A percentile compares a stretch with the other conserved stretches of the same genome.
Evolutionary conservation across 148 eudicot species (phyloP).

Genomic region (Hydrangea macrophylla): DNA sequence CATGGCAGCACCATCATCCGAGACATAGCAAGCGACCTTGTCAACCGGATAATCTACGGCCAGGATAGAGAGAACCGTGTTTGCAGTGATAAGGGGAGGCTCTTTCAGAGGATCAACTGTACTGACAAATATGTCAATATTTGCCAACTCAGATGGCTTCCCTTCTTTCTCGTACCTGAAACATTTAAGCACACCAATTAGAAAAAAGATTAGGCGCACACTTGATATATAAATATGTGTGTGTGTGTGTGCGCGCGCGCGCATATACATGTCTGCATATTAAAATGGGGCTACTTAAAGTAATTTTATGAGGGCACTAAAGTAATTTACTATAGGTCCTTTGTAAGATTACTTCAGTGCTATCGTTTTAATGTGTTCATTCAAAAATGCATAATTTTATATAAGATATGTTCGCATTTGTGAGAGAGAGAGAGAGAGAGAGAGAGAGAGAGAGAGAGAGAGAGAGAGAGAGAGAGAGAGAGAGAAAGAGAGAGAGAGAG

Average conservation of each 20-base stretch:
- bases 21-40: conserved; percentile 85
- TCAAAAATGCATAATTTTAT: too few species aligned
- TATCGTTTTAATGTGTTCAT: too few species aligned
- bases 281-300: too few species aligned
- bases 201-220: neutral
- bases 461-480: conserved; percentile 1
- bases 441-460: neutral
- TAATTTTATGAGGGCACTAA: too few species aligned
- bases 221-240: too few species aligned
- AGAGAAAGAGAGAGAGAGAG: conserved; percentile 1
- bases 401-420: neutral
- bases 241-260: too few species aligned
- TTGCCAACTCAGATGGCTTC: conserved; percentile 85
- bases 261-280: too few species aligned
- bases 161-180: conserved; percentile 97
- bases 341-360: too few species aligned
- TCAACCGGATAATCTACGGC: conserved; percentile 96
- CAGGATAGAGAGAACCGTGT: conserved; percentile 91
- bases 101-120: conserved; percentile 96
- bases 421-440: neutral
- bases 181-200: neutral
- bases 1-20: conserved; percentile 99
- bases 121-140: conserved; percentile 83
- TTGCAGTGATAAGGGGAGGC: conserved; percentile 96
- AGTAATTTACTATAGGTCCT: too few species aligned